Evolutionary conservation across 306 rosid species (phyloP), one percentile per base, ranked within the genome.

Genomic region (Cucurbita maxima): DNA sequence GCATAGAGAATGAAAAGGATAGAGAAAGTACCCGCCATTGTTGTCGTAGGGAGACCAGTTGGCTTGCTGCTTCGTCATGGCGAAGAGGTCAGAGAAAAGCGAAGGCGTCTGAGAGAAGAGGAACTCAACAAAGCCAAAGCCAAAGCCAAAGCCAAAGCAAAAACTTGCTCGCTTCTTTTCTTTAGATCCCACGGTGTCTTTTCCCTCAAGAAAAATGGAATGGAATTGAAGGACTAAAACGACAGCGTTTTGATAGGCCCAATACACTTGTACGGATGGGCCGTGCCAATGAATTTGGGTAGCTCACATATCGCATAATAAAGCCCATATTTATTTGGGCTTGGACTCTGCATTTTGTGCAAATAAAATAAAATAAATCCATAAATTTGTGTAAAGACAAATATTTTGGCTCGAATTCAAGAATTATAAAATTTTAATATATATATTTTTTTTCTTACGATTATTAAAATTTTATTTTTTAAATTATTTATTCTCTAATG

Each of bases 41-140:
- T 90, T 90, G 84, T 92, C 98, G 75, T 92, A 92, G 9, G 98
- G 98, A 38, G 96, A 90, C 96, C 96, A 92, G 76, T 90, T 90
- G 14, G 97, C 88, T 1, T 89, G 95, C 63, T 94, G 85, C 76
- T 91, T 94, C 4, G 90, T 77, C 97, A 89, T 94, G 82, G 87
- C 75, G 61, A 56, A 62, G 13, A 37, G 10, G 72, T 36, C 58
- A 57, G 59, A 63, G 36, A 71, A 40, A 62, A 69, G 62, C n/a
- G 77, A 73, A 25, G 1, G 70, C 52, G 34, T 61, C 50, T 5
- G 77, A 64, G 47, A n/a, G 69, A 56, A 70, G 75, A 37, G 47
- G 69, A 50, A 75, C 78, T 25, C 30, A 34, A 14, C 44, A 15
- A 51, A 38, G 58, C 60, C 1, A 52, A 75, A 40, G 4, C 20